These are phyloP conservation scores for Tolypocladium album DNA, from an alignment of 2,329 filamentous ascomycete species.

Conservation along the genomic window DNA sequence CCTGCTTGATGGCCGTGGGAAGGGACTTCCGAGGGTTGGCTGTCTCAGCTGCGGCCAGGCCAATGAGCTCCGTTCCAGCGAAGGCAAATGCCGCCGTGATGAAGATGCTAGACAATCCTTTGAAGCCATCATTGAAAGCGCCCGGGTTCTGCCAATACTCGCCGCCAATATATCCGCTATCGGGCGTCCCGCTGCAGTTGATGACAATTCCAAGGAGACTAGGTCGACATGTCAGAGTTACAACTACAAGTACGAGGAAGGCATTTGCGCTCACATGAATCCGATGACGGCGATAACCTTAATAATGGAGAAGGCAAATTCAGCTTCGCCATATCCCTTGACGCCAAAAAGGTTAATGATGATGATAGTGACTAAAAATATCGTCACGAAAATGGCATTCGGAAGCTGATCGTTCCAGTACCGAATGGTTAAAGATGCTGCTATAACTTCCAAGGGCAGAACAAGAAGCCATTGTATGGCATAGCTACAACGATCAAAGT, in stretches of 20 bases:
- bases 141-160: constrained; percentile 69
- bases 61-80: constrained; percentile 65
- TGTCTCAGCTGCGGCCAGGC: constrained; percentile 67
- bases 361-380: constrained; percentile 73
- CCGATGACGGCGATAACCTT: constrained; percentile 80
- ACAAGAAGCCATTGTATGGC: constrained; percentile 80
- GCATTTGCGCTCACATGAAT: constrained; percentile 56
- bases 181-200: constrained; percentile 68
- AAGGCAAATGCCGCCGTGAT: constrained; percentile 70
- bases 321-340: constrained; percentile 79
- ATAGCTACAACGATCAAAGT: constrained; percentile 41
- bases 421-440: constrained; percentile 71
- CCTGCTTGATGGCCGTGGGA: constrained; percentile 81
- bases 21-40: constrained; percentile 69
- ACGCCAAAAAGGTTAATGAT: constrained; percentile 81
- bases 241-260: not conserved
- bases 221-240: not conserved
- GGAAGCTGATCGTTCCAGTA: constrained; percentile 63
- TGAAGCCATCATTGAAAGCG: constrained; percentile 76
- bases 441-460: constrained; percentile 76
- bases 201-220: constrained; percentile 78
- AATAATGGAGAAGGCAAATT: constrained; percentile 77
- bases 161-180: constrained; percentile 69
- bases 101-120: constrained; percentile 69
- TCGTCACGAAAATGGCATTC: constrained; percentile 66